Evolutionary conservation across 176 grass and related monocot genomes (phyloP), one percentile per base, ranked within the genome.

Genomic region (Lolium multiflorum): DNA sequence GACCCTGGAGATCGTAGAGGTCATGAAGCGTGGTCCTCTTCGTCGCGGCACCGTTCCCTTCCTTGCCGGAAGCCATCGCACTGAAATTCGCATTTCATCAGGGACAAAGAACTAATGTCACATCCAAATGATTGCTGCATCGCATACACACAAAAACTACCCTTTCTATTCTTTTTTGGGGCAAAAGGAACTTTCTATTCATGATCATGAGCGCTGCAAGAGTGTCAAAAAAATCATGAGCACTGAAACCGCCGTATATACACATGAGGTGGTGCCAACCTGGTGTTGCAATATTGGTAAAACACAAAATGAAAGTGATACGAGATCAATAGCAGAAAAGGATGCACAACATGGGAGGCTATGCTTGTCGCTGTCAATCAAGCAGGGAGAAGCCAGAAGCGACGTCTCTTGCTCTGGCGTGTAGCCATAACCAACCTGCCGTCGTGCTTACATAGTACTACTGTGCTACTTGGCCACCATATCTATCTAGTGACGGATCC

Each of bases 1-100:
- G 97, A 3, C 97, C 94, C 81, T 99, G 90, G 15, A 81, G 89
- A 79, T 99, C 97, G 22, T 99, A 99, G 61, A 99, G 87, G 71
- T 96, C 90, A 49, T 99, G 97, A 5, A 99, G 94, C 0, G 80
- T 75, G 5, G 94, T 99, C 83, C 57, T 99, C 74, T 94, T 94
- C 1, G 84, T 85, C 9, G 89, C 47, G 24, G 86, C 94, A 58
- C 92, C 94, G 63, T 99, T 99, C 31, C 94, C 89, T 31, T 91
- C 91, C 75, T 90, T 89, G 65, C 47, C 74, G 68, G 88, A 90
- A 65, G 89, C 85, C 90, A 92, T 89, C 13, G 75, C 88, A 67
- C 87, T 90, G 86, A 82, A 77, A 82, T 20, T 64, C 0, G 3
- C 35, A 83, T 46, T 71, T n/a, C 46, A 62, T 14, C 12, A 5